Evolutionary conservation across 768 basidiomycete genomes (phyloP), one percentile per base, ranked within the genome.

Genomic region (Tricholoma flavovirens): DNA sequence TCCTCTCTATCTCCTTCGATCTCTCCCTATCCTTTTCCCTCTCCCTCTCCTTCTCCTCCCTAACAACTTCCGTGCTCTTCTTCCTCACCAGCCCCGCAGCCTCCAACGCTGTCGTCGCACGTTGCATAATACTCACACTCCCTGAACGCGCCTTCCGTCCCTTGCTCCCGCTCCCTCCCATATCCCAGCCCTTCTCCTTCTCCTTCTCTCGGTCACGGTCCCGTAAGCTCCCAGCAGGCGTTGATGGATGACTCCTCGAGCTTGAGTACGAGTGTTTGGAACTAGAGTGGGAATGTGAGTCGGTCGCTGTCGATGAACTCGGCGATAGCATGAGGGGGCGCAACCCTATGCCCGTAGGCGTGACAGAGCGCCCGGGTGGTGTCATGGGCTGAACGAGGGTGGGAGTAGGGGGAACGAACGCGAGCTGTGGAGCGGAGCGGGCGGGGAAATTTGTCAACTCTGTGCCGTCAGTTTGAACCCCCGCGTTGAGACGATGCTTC

Each of bases 71-170:
- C 0, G 81, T 72, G 4, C 87, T 88, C 70, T 89, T 93, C 73
- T 93, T 93, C 57, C 87, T 74, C 48, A 93, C 88, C 9, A 95
- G 71, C 2, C 91, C 88, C 11, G 87, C 88, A 9, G 90, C 92
- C 67, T 92, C 90, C 22, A 93, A 77, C 1, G 89, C 92, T 1
- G 93, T 96, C 2, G 93, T 95, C 0, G 93, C 94, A 22, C 94
- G 84, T 64, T 98, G 95, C 81, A 98, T 90, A 69, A 98, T 97
- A 64, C 88, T 94, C 51, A 98, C 90, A 56, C 94, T 96, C 5
- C 93, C 90, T 2, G 92, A 85, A 14, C 95, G 79, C 22, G 71
- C 75, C 67, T 95, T 94, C 49, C 85, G 77, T 17, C 77, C 76
- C 59, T 82, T 86, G n/a, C 46, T 11, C 8, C 26, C 46, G n/a